Base-by-base conservation (phyloP, 2,329 filamentous ascomycete species). In the Aspergillus sp. region DNA sequence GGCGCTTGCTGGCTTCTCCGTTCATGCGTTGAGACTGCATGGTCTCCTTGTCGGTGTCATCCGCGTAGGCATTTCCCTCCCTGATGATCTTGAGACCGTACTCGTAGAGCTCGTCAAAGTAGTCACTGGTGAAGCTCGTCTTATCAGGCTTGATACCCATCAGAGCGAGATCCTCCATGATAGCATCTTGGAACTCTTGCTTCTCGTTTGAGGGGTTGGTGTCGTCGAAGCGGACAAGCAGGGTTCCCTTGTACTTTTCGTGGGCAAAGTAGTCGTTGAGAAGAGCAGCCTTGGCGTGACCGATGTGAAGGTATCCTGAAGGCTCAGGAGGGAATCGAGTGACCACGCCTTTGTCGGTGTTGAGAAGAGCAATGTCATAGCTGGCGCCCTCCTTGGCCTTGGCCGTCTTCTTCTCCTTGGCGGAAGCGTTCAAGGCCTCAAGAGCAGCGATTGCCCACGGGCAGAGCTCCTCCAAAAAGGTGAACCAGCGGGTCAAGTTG, bases 121-220 rank as follows among this genome's bases (percentile, higher is more conserved):
- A 96, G 81, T 99, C 93, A 71, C 91, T 96, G 2, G 95, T 97
- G 81, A 94, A 96, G 19, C 91, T 92, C 62, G 93, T 85, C 67
- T 86, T 85, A 77, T 97, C 94, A 23, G 93, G 91, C 79, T 91
- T 91, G 78, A 99, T 91, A 31, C 93, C 94, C 85, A 99, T 92
- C 57, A 98, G 85, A 54, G 89, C 88, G 54, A 97, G 85, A 77
- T 99, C 95, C 81, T 97, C 90, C 45, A 97, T 83, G 65, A 99
- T 99, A 5, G 93, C 86, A 79, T 98, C 93, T 76, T 98, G 90
- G 76, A 90, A 99, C 81, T 98, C 95, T 76, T 94, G 89, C 82
- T 96, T 97, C 84, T 99, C 95, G 78, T 98, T 98, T 63, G 91
- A 89, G 7, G 95, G 95, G 80, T 99, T 99, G 60, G 95, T 99